These are phyloP conservation scores for Leptomonas seymouri DNA, from an alignment of 208 protist genomes.

Conservation along the genomic window DNA sequence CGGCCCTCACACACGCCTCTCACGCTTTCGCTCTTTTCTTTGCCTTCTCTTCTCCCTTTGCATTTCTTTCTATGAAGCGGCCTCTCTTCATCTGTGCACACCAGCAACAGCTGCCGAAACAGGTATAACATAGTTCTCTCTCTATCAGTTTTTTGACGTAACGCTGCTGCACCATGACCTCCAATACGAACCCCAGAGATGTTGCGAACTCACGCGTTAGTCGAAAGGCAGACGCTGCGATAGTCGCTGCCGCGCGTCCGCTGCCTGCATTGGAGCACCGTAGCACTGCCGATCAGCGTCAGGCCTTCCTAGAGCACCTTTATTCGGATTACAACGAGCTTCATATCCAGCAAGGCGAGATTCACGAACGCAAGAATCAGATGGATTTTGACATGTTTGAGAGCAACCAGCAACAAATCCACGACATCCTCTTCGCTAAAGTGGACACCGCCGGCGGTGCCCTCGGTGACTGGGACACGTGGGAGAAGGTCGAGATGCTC, in stretches of 20 bases:
- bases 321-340: slow-evolving; percentile 80
- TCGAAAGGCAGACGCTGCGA: slow-evolving; percentile 3
- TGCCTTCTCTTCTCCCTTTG: background rate
- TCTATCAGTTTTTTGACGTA: background rate
- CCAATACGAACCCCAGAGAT: background rate
- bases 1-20: too few relatives aligned
- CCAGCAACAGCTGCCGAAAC: too few relatives aligned
- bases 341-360: slow-evolving; percentile 59
- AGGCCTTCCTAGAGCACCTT: slow-evolving; percentile 64
- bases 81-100: too few relatives aligned
- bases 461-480: slow-evolving; percentile 83
- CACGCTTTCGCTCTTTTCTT: background rate
- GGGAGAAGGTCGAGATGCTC: slow-evolving; percentile 62
- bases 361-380: slow-evolving; percentile 50
- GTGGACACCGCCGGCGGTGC: slow-evolving; percentile 30
- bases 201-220: background rate
- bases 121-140: background rate
- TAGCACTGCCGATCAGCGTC: slow-evolving; percentile 54
- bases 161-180: background rate
- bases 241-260: background rate
- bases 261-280: slow-evolving; percentile 9
- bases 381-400: slow-evolving; percentile 60
- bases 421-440: slow-evolving; percentile 55
- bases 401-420: slow-evolving; percentile 72
- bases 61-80: background rate